Conservation (phyloP, 352 stramenopile species). For the Plasmopara muralis region DNA sequence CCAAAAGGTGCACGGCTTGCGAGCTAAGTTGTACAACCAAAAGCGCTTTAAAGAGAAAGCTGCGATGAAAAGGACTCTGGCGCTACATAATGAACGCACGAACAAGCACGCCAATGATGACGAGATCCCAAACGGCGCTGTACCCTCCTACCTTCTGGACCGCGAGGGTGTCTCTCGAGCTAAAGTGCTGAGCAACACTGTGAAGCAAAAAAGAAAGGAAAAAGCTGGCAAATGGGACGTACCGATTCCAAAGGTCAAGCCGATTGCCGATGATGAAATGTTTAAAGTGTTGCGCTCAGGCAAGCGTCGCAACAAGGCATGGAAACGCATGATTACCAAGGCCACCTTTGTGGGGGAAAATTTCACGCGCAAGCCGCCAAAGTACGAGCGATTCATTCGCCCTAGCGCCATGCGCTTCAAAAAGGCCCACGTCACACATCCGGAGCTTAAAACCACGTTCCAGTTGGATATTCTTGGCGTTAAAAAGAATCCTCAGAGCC, state of each 20-base stretch:
- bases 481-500: constrained; percentile 99
- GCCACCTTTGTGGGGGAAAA: constrained; percentile 99
- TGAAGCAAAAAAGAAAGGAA: constrained; percentile 99
- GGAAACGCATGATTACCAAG: constrained; percentile 89
- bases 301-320: constrained; percentile 93
- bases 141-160: constrained; percentile 99
- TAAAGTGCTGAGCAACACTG: constrained; percentile 99
- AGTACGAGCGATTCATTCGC: constrained; percentile 99
- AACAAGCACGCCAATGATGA: constrained; percentile 99
- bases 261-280: constrained; percentile 99
- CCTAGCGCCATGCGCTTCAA: constrained; percentile 99
- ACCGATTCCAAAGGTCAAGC: constrained; percentile 97
- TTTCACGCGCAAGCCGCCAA: constrained; percentile 99
- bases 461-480: constrained; percentile 99
- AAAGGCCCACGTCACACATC: constrained; percentile 99
- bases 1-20: constrained; percentile 97
- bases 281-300: constrained; percentile 98
- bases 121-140: constrained; percentile 92
- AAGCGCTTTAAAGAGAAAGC: constrained; percentile 99
- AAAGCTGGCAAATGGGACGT: constrained; percentile 99
- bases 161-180: constrained; percentile 96
- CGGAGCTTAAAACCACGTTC: constrained; percentile 99
- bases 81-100: constrained; percentile 97
- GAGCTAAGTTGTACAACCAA: constrained; percentile 99
- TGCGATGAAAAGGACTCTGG: constrained; percentile 99